phyloP scores from a whole-genome alignment of 352 stramenopile genomes.

The Phytophthora ramorum region DNA sequence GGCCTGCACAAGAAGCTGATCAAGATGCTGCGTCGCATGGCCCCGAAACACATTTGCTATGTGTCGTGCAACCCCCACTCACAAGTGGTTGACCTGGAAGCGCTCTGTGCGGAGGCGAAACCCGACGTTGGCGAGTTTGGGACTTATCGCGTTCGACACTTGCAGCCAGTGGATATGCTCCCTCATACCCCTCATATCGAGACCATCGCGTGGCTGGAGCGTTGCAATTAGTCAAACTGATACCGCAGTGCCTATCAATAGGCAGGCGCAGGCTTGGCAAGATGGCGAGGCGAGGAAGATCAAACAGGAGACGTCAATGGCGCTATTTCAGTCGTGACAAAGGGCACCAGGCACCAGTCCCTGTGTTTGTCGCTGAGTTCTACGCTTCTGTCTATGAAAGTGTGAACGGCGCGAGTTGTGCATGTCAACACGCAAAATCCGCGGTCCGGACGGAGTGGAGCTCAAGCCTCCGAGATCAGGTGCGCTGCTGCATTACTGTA shows the following conservation, averaged over 20 bases:
- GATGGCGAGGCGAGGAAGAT: no score
- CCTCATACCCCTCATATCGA: conserved; percentile 84
- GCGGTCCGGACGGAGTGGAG: not conserved
- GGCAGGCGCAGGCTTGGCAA: not conserved
- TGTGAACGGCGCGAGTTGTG: conserved; percentile 1
- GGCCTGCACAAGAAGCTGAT: conserved; percentile 77
- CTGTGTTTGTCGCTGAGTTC: no score
- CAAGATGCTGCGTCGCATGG: conserved; percentile 54
- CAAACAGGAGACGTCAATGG: not conserved
- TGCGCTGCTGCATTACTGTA: not conserved
- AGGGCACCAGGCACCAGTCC: not conserved
- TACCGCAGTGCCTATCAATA: conserved; percentile 14
- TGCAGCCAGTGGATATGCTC: conserved; percentile 84
- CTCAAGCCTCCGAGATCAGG: conserved; percentile 2
- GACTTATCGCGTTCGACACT: conserved; percentile 48
- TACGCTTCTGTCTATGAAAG: not conserved
- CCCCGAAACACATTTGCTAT: conserved; percentile 66
- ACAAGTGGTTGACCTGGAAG: conserved; percentile 64
- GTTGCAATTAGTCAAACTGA: conserved; percentile 23
- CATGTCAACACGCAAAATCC: conserved; percentile 8
- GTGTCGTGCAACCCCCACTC: conserved; percentile 81
- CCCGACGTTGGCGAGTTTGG: conserved; percentile 26
- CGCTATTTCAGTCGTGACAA: conserved; percentile 12
- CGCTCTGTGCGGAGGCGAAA: conserved; percentile 40
- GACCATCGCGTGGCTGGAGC: conserved; percentile 74